Conservation (phyloP, 2,329 filamentous ascomycete genomes). For the Colletotrichum horii region DNA sequence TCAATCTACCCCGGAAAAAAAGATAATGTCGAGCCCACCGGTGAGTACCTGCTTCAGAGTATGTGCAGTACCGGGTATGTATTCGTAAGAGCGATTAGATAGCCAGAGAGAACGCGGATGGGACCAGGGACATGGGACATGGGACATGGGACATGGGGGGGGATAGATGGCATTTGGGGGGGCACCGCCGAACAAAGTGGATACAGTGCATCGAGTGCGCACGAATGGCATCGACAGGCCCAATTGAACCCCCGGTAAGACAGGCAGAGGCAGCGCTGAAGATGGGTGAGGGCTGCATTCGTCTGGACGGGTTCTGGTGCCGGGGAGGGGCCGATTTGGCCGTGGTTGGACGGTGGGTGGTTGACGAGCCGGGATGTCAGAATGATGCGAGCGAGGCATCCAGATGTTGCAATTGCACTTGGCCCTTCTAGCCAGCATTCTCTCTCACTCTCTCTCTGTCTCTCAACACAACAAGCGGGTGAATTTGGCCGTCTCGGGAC, state of each 20-base stretch:
- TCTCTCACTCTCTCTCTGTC: neutral
- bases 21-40: neutral
- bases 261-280: neutral
- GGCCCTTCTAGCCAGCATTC: neutral
- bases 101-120: neutral
- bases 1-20: neutral
- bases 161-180: neutral
- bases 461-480: neutral
- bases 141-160: neutral
- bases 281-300: neutral
- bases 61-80: neutral
- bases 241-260: neutral
- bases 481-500: conserved; percentile 15
- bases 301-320: neutral
- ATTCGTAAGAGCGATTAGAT: conserved; percentile 11
- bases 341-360: neutral
- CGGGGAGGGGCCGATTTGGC: conserved; percentile 2
- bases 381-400: conserved; percentile 7
- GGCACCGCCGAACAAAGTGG: conserved; percentile 1
- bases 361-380: neutral
- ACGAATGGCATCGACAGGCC: neutral
- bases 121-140: neutral
- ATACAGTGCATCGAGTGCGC: neutral
- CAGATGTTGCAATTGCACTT: neutral
- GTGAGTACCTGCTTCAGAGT: neutral